These are phyloP conservation scores for Penicillium bialowiezense DNA, from an alignment of 495 filamentous ascomycete genomes.

Conservation along the genomic window DNA sequence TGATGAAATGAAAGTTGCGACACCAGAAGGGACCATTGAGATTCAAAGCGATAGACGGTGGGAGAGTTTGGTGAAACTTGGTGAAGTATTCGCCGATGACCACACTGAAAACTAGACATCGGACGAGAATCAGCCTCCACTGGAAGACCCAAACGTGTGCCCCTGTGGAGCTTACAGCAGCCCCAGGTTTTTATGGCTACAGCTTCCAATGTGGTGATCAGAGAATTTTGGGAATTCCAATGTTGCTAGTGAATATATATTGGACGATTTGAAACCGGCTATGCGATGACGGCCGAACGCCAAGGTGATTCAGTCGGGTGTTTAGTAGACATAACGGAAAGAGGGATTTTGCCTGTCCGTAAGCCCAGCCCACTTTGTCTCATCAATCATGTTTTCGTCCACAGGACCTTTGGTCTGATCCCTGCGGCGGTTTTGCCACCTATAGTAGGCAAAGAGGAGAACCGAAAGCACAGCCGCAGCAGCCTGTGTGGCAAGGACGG, in stretches of 20 bases:
- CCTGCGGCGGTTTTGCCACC: constrained; percentile 40
- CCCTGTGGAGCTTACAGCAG: too few relatives aligned
- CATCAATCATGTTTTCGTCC: constrained; percentile 21
- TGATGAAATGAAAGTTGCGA: constrained; percentile 26
- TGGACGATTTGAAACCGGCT: too few relatives aligned
- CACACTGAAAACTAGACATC: background rate
- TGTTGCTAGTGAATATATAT: too few relatives aligned
- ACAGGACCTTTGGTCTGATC: constrained; percentile 21
- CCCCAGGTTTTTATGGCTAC: too few relatives aligned
- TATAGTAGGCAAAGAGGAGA: constrained; percentile 43
- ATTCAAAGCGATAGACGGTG: constrained; percentile 24
- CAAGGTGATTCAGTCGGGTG: too few relatives aligned
- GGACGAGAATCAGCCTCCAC: too few relatives aligned
- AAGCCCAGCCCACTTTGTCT: constrained; percentile 36
- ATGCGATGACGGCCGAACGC: too few relatives aligned
- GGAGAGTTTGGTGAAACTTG: background rate
- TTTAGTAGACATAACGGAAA: constrained; percentile 47
- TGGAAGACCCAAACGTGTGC: too few relatives aligned
- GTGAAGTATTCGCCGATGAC: background rate
- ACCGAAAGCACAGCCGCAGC: constrained; percentile 37
- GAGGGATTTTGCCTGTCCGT: constrained; percentile 39
- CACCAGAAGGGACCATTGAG: constrained; percentile 17
- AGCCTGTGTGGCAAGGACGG: constrained; percentile 50
- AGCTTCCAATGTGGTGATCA: too few relatives aligned
- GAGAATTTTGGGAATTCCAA: too few relatives aligned